Conservation (phyloP, 352 stramenopile genomes). For the Hyaloperonospora brassicae region DNA sequence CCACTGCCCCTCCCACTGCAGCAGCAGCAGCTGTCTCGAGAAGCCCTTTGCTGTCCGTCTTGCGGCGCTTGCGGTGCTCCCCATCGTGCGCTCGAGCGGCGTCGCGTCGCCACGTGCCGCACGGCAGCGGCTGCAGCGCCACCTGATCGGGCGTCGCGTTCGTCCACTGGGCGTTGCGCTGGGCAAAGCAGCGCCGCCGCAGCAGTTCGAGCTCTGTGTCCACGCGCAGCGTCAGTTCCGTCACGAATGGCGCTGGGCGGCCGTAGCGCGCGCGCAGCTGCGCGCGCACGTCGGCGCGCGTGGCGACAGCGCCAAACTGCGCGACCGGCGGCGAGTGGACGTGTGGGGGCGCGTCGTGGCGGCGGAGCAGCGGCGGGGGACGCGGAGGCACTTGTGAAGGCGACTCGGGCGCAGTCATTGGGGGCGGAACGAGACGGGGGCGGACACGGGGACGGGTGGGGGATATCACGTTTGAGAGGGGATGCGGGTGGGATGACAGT, state of each 20-base stretch:
- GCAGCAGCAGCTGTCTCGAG: too few species aligned
- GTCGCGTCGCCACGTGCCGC: slow-evolving; percentile 33
- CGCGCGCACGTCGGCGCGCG: slow-evolving; percentile 28
- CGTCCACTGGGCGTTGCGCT: slow-evolving; percentile 61
- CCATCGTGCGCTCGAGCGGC: slow-evolving; percentile 30
- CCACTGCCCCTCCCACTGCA: too few species aligned
- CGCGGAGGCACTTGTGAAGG: slow-evolving; percentile 23
- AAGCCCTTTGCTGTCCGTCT: too few species aligned
- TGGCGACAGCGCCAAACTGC: slow-evolving; percentile 24
- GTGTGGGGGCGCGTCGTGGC: slow-evolving; percentile 12
- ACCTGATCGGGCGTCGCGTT: slow-evolving; percentile 48
- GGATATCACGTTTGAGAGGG: too few species aligned
- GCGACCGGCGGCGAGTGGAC: slow-evolving; percentile 7
- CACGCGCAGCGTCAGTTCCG: slow-evolving; percentile 66
- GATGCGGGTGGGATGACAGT: too few species aligned
- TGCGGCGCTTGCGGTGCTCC: not conserved
- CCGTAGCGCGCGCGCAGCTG: slow-evolving; percentile 39
- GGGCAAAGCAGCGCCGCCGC: slow-evolving; percentile 61
- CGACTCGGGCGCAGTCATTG: slow-evolving; percentile 16
- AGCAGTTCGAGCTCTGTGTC: slow-evolving; percentile 73
- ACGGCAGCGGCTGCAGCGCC: slow-evolving; percentile 19
- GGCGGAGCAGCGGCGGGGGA: slow-evolving; percentile 21
- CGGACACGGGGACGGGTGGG: too few species aligned
- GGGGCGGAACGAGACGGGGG: slow-evolving; percentile 1
- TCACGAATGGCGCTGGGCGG: slow-evolving; percentile 29